A percentile compares a stretch with the other conserved stretches of the same genome.
These are phyloP conservation scores for Anthostomella pinea DNA, from an alignment of 2,329 filamentous ascomycete species.

Conservation along the genomic window DNA sequence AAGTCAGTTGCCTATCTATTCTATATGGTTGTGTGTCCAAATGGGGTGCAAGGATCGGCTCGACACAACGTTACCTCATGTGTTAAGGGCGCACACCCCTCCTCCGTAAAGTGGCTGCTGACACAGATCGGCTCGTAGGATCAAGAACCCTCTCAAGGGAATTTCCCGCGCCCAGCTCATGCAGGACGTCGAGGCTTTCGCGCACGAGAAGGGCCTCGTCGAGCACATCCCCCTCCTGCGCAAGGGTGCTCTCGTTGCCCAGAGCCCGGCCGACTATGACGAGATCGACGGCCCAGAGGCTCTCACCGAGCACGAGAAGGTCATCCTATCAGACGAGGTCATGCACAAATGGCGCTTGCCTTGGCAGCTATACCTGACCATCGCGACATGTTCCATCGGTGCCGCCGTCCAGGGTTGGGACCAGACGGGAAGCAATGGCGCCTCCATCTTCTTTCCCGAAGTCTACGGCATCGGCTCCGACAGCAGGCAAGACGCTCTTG, in stretches of 20 bases:
- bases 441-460: conserved; percentile 58
- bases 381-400: conserved; percentile 65
- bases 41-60: neutral
- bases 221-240: conserved; percentile 58
- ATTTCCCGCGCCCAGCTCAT: conserved; percentile 53
- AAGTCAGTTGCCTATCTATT: conserved; percentile 37
- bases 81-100: too few relatives aligned
- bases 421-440: conserved; percentile 62
- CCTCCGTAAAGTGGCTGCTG: conserved; percentile 7
- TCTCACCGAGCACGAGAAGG: conserved; percentile 58
- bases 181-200: conserved; percentile 58
- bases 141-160: conserved; percentile 46
- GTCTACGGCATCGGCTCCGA: conserved; percentile 48
- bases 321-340: conserved; percentile 58
- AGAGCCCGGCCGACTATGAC: conserved; percentile 63
- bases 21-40: neutral
- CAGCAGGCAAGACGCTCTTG: conserved; percentile 25
- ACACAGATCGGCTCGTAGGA: conserved; percentile 29
- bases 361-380: conserved; percentile 61
- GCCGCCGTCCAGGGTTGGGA: conserved; percentile 71
- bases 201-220: conserved; percentile 53
- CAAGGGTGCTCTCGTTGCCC: conserved; percentile 72
- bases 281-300: conserved; percentile 54
- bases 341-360: conserved; percentile 68
- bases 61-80: neutral